phyloP scores from a whole-genome alignment of 2,329 filamentous ascomycete genomes.

The Diaporthe destruens region DNA sequence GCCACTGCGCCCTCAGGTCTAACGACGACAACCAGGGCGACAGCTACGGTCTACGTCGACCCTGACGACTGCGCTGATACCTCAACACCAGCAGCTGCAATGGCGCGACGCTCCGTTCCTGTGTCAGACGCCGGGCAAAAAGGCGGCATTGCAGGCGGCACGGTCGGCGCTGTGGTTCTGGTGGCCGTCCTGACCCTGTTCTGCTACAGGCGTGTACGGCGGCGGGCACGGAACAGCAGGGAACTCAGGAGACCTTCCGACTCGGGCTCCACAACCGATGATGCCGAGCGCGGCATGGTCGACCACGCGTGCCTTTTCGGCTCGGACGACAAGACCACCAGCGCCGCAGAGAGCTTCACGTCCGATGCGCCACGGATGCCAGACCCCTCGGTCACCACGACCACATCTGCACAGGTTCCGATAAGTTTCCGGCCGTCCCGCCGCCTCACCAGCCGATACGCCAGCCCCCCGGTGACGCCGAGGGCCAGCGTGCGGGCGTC shows the following conservation, averaged over 20 bases:
- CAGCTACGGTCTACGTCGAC: not conserved
- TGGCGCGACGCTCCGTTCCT: not conserved
- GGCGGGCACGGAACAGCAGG: not conserved
- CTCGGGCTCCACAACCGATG: not conserved
- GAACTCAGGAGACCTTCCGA: not conserved
- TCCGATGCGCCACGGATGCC: not conserved
- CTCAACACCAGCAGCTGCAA: not conserved
- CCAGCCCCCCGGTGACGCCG: not conserved
- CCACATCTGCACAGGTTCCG: not conserved
- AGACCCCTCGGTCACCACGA: not conserved
- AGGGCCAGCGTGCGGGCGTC: conserved; percentile 3
- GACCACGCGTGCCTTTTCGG: not conserved
- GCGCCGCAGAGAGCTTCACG: not conserved
- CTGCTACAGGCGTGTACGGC: conserved; percentile 10
- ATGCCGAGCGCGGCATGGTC: conserved; percentile 12
- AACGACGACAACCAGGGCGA: not conserved
- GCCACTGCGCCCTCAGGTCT: not conserved
- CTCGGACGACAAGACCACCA: not conserved
- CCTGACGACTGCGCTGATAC: not conserved
- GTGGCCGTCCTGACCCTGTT: conserved; percentile 1
- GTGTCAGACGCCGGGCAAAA: not conserved
- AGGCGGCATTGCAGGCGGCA: conserved; percentile 14
- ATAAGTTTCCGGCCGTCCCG: conserved; percentile 12
- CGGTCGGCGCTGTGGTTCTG: not conserved
- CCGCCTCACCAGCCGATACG: not conserved